phyloP scores from a whole-genome alignment of 2,329 filamentous ascomycete species.

The Colletotrichum limetticola region DNA sequence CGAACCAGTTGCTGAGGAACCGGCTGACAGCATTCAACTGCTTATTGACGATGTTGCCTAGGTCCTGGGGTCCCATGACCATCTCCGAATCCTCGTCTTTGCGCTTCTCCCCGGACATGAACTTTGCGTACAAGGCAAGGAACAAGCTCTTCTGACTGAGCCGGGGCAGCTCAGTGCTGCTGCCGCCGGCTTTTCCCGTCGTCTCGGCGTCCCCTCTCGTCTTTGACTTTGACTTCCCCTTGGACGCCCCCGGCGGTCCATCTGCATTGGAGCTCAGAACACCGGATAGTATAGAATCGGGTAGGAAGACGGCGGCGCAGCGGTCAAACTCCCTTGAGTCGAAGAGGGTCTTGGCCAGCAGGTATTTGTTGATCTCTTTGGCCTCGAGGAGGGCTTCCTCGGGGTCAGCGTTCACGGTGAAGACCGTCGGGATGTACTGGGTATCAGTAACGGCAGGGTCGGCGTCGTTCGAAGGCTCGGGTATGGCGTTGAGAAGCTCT shows the following conservation, averaged over 20 bases:
- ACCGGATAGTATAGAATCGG: conserved; percentile 79
- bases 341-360: conserved; percentile 93
- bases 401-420: conserved; percentile 71
- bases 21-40: conserved; percentile 81
- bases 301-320: conserved; percentile 88
- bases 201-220: conserved; percentile 40
- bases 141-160: conserved; percentile 94
- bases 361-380: conserved; percentile 82
- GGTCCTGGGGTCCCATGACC: conserved; percentile 93
- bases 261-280: conserved; percentile 64
- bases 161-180: conserved; percentile 54
- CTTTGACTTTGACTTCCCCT: conserved; percentile 72
- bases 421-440: conserved; percentile 57
- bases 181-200: conserved; percentile 35
- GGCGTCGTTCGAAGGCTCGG: conserved; percentile 66
- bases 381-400: conserved; percentile 81
- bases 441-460: conserved; percentile 53
- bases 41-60: conserved; percentile 85
- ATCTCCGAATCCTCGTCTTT: conserved; percentile 98
- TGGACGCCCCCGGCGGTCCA: conserved; percentile 51
- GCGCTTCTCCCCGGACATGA: conserved; percentile 92
- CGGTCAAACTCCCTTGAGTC: conserved; percentile 96
- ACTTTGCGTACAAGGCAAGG: conserved; percentile 90
- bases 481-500: conserved; percentile 88
- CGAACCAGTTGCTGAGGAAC: conserved; percentile 84